Evolutionary conservation across 495 filamentous ascomycete species (phyloP).

Genomic region (Rostrohypoxylon terebratum): DNA sequence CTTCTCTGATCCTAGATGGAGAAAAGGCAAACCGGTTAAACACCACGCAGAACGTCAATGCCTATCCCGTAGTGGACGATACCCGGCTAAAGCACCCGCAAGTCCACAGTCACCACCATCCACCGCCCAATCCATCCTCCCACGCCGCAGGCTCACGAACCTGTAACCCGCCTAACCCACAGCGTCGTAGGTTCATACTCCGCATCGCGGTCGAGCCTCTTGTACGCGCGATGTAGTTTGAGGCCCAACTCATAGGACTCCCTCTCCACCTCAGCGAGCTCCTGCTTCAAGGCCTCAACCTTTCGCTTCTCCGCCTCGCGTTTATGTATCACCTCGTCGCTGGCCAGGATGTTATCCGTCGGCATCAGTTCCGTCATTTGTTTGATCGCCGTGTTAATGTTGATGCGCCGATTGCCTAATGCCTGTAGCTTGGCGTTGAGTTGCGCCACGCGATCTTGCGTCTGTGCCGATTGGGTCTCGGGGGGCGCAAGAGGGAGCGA

Average conservation of each 20-base stretch:
- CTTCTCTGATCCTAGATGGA: background rate
- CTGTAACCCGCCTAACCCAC: slow-evolving; percentile 81
- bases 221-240: slow-evolving; percentile 83
- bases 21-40: background rate
- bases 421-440: slow-evolving; percentile 75
- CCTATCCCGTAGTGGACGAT: background rate
- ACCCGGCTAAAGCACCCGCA: background rate
- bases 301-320: slow-evolving; percentile 78
- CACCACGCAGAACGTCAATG: background rate
- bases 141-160: slow-evolving; percentile 28
- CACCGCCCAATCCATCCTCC: background rate
- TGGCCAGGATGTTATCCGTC: slow-evolving; percentile 61
- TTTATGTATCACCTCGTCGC: slow-evolving; percentile 57
- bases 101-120: background rate
- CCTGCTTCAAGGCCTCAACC: slow-evolving; percentile 73
- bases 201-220: slow-evolving; percentile 73
- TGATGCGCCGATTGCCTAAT: slow-evolving; percentile 73
- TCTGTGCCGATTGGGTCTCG: slow-evolving; percentile 58
- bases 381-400: slow-evolving; percentile 76
- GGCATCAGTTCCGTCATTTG: slow-evolving; percentile 77
- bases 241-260: slow-evolving; percentile 90
- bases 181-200: slow-evolving; percentile 75
- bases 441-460: slow-evolving; percentile 71
- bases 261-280: slow-evolving; percentile 81
- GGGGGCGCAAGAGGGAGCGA: slow-evolving; percentile 68